Conservation (phyloP, 805 yeast species). For the Yueomyces sinensis region DNA sequence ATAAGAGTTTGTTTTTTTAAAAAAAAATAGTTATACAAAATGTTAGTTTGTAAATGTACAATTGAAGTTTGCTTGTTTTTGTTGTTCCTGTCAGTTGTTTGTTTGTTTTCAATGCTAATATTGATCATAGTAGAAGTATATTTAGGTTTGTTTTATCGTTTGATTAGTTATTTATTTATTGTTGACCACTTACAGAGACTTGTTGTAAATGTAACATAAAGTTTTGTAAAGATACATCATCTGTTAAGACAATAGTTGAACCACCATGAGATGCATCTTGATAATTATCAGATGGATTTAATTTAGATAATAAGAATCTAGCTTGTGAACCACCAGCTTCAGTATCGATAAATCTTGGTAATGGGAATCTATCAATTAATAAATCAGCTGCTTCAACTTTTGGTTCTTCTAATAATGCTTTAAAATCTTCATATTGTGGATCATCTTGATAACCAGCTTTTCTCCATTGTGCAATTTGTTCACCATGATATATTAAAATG, state of each 20-base stretch:
- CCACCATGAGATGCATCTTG: conserved; percentile 39
- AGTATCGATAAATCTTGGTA: conserved; percentile 93
- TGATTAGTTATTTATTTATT: too few species aligned
- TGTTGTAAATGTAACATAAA: conserved; percentile 92
- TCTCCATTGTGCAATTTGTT: conserved; percentile 92
- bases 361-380: conserved; percentile 87
- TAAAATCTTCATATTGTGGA: conserved; percentile 80
- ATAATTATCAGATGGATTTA: conserved; percentile 86
- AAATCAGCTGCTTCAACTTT: conserved; percentile 85
- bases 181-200: conserved; percentile 54
- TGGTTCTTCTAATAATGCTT: conserved; percentile 76
- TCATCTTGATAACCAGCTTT: conserved; percentile 87
- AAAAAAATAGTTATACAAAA: too few species aligned
- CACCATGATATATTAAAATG: conserved; percentile 90
- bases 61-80: too few species aligned
- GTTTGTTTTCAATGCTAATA: too few species aligned
- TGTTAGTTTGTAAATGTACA: too few species aligned
- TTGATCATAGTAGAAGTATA: too few species aligned
- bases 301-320: conserved; percentile 84
- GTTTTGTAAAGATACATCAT: conserved; percentile 88
- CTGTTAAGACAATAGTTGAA: conserved; percentile 80
- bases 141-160: too few species aligned
- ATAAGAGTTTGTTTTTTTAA: too few species aligned
- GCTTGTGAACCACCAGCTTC: conserved; percentile 99
- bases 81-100: too few species aligned